These are phyloP conservation scores for Solidago caesia DNA, from an alignment of 129 eudicot genomes.

Conservation along the genomic window DNA sequence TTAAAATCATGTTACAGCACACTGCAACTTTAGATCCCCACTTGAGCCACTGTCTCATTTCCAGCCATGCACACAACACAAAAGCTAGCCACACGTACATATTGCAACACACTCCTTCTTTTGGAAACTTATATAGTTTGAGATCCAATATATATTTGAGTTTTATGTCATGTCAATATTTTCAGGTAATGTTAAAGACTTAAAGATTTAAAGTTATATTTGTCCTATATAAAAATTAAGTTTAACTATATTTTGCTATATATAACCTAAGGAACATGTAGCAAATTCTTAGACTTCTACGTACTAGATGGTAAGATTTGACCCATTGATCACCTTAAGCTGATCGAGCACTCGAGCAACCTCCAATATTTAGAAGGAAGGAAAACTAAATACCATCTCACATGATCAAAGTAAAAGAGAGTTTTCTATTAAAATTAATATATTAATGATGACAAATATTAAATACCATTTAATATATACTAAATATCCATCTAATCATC, in stretches of 20 bases:
- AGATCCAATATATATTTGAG: constrained; percentile 7
- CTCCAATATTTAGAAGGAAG: too few relatives aligned
- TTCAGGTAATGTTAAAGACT: neutral
- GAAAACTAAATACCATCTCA: too few relatives aligned
- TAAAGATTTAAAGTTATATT: neutral
- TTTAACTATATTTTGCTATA: neutral
- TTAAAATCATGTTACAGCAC: constrained; percentile 19
- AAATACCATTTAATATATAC: too few relatives aligned
- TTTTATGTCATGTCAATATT: neutral
- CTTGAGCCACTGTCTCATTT: constrained; percentile 28
- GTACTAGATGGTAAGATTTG: too few relatives aligned
- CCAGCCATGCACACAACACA: constrained; percentile 25
- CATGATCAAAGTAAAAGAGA: too few relatives aligned
- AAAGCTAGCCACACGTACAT: neutral
- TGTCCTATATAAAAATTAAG: neutral
- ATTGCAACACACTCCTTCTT: constrained; percentile 12
- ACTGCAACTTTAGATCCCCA: constrained; percentile 20
- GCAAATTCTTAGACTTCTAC: too few relatives aligned
- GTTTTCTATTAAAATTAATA: too few relatives aligned
- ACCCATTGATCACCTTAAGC: too few relatives aligned
- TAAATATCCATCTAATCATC: too few relatives aligned
- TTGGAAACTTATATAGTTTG: neutral
- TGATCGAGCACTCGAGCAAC: too few relatives aligned
- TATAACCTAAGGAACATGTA: too few relatives aligned
- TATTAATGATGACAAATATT: too few relatives aligned